Base-by-base conservation (phyloP, 305 asterid genomes). In the Withania somnifera region DNA sequence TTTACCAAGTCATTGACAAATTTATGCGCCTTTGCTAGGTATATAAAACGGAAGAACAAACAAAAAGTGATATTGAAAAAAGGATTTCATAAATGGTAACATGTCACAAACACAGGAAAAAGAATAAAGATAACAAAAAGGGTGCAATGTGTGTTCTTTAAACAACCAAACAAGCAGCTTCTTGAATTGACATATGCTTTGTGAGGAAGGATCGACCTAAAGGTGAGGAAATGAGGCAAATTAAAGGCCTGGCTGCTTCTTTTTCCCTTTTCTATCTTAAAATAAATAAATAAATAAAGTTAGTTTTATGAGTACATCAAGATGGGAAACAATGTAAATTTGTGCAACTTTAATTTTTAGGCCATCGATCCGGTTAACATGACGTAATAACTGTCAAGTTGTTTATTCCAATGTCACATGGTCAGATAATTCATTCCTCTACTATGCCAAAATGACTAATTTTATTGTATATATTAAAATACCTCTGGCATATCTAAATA, bases 181-280 rank as follows among this genome's bases (percentile, higher is more conserved):
- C 42, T 71, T 84, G 86, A 84, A 77, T 64, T 78, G 86, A 77
- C 86, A 84, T 56, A 73, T 36, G 82, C 85, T 84, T 86, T 84
- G 81, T 50, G 84, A 84, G 53, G 87, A 87, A 82, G 87, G 80
- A 82, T 87, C 86, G 82, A 87, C 84, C 84, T 80, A 79, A 84
- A 79, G 86, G 42, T 7, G 68, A 50, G 61, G 58, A 36, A n/a
- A 22, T 54, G 69, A 30, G 69, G 45, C 8, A 45, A n/a, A n/a
- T n/a, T n/a, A n/a, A 42, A 26, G 50, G 45, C 42, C 14, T 22
- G 78, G 30, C 78, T 32, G 79, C 79, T 28, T 47, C 26, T 26
- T 26, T 73, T 73, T 73, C 20, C 24, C 19, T 36, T 64, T 36
- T 61, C 19, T 28, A n/a, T 64, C 26, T 17, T 17, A 63, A 64